Evolutionary conservation across 305 asterid species (phyloP).

Genomic region (Withania somnifera): DNA sequence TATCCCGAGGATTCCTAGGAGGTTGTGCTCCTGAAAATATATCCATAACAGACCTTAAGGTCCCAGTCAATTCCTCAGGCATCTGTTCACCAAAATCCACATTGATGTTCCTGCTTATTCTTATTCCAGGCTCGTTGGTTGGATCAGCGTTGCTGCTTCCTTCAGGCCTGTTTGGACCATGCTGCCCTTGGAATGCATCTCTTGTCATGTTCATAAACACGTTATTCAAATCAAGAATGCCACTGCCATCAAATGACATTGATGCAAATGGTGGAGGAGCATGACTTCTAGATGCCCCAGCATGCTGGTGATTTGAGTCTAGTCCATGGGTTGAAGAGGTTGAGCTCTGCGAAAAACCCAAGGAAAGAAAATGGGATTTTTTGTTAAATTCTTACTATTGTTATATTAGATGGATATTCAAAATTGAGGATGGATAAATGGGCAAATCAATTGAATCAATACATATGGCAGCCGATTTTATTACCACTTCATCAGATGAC

Average conservation of each 20-base stretch:
- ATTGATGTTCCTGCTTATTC: conserved; percentile 35
- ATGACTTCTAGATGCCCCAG: conserved; percentile 32
- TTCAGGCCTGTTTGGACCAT: conserved; percentile 28
- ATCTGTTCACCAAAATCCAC: conserved; percentile 28
- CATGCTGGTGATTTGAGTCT: conserved; percentile 21
- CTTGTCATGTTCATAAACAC: conserved; percentile 44
- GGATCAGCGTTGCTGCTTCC: conserved; percentile 17
- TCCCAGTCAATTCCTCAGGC: conserved; percentile 58
- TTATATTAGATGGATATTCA: not conserved
- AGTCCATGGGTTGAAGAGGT: conserved; percentile 26
- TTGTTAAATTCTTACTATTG: not conserved
- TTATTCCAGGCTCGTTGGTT: conserved; percentile 25
- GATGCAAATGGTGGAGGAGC: conserved; percentile 32
- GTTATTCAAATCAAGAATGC: conserved; percentile 36
- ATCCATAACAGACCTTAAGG: conserved; percentile 66
- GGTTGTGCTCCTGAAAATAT: conserved; percentile 50
- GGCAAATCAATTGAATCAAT: not conserved
- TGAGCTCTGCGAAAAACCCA: conserved; percentile 34
- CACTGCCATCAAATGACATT: conserved; percentile 38
- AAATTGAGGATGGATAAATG: not conserved
- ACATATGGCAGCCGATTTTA: not conserved
- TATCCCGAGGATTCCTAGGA: conserved; percentile 29
- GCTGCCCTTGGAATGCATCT: conserved; percentile 23
- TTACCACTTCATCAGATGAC: not conserved
- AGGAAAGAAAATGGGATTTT: not conserved